Base-by-base conservation (phyloP, 768 basidiomycete species). In the Rhodocollybia butyracea region DNA sequence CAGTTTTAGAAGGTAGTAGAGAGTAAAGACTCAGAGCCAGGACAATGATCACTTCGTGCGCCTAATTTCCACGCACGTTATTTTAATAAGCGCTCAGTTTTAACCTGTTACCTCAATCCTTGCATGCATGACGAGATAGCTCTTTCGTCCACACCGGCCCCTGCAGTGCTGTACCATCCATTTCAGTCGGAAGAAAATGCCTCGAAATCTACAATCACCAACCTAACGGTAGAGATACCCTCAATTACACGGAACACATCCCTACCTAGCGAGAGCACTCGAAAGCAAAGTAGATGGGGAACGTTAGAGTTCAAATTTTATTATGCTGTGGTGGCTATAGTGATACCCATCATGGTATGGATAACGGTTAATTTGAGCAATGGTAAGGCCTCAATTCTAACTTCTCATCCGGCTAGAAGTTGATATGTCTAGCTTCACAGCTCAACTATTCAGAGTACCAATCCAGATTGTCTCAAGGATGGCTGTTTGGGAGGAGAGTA, bases 291-390 rank as follows among this genome's bases (percentile, higher is more conserved):
- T 24, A 73, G 90, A 71, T 98, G 95, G 96, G 73, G 68, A 40
- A 89, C 91, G 0, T 67, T 73, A 8, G 97, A 98, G 66, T 98
- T 96, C 72, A 75, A 81, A 60, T 61, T 87, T 36, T 98, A 98
- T 69, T 84, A 76, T 58, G 58, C 84, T 29, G 74, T 86, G 2
- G 81, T 85, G 13, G 65, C 74, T 13, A 47, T 86, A 21, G 85
- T 80, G 5, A 69, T 98, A 29, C 86, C 89, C 3, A 60, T 84
- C 52, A 89, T 98, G 88, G 71, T 79, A 4, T 91, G 85, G 81
- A 75, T 88, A 59, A 90, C 92, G 0, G 75, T 89, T 21, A 72
- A 74, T 22, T 66, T 95, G 59, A 95, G 94, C 65, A 77, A 73
- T 55, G 61, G 95, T 97, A 70, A 70, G 90, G n/a, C n/a, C n/a